Evolutionary conservation across 208 protist genomes (phyloP).

Genomic region (Trypanosoma conorhini): DNA sequence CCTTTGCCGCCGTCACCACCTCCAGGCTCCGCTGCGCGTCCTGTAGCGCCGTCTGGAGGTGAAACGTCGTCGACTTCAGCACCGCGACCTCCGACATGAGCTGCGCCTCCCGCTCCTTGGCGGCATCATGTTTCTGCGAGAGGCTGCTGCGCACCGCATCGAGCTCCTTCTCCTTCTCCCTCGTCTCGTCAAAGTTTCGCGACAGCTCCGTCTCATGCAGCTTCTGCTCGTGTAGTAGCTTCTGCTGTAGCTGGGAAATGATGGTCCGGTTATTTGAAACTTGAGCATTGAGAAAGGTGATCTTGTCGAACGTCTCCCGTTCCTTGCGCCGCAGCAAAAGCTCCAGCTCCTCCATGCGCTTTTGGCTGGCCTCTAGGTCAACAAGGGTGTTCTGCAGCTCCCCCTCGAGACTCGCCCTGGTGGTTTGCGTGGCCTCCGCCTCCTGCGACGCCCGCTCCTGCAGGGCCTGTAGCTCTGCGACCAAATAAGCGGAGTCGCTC

Average conservation of each 20-base stretch:
- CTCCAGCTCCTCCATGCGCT: conserved; percentile 69
- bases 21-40: conserved; percentile 35
- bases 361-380: conserved; percentile 63
- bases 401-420: conserved; percentile 29
- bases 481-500: conserved; percentile 81
- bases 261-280: conserved; percentile 76
- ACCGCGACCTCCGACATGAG: conserved; percentile 51
- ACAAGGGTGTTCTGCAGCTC: conserved; percentile 43
- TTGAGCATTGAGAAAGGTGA: conserved; percentile 90
- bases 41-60: conserved; percentile 34
- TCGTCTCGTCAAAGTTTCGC: conserved; percentile 29
- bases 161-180: conserved; percentile 40
- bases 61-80: conserved; percentile 38
- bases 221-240: conserved; percentile 52
- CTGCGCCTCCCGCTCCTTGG: conserved; percentile 40
- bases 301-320: conserved; percentile 81
- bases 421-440: conserved; percentile 36
- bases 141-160: conserved; percentile 22
- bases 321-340: conserved; percentile 60
- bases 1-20: conserved; percentile 29
- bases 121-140: conserved; percentile 25
- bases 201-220: conserved; percentile 40
- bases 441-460: conserved; percentile 37
- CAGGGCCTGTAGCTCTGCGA: conserved; percentile 57
- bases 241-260: conserved; percentile 65